Evolutionary conservation across 495 filamentous ascomycete genomes (phyloP), one percentile per base, ranked within the genome.

Genomic region (Pseudoneurospora amorphoporcata): DNA sequence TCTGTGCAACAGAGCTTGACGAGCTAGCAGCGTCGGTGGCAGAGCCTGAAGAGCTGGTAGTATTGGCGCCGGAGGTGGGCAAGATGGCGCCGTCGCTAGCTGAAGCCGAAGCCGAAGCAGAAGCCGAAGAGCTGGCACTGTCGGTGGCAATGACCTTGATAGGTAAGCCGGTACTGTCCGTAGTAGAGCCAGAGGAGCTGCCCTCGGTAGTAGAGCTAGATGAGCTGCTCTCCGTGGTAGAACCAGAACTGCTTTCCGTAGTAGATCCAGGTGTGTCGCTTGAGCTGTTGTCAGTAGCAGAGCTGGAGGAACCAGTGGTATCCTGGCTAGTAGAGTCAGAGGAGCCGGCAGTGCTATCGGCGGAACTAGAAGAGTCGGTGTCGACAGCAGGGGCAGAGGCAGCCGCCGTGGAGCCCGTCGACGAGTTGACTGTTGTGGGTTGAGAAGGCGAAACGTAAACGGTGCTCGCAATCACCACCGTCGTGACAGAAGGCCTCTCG

Each of bases 391-490:
- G 45, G 39, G 69, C 41, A 14, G 71, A 43, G 7, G 47, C 14
- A 23, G 8, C 69, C 39, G 37, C 29, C 7, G 69, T 40, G n/a
- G 10, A 4, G 16, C 19, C 9, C 12, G 45, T 47, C 39, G 70
- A 37, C 23, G 8, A 39, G 69, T 35, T 17, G 70, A 39, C 35
- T 35, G 71, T 53, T 4, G 71, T 75, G 68, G 69, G 68, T 19
- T 17, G 19, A 2, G 73, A 37, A 43, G 75, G 75, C 7, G 75
- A 32, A 9, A 79, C 75, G 39, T 72, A 72, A 40, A 80, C 76
- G 4, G 79, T 79, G 75, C 75, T 76, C 1, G 75, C 45, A 37
- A 80, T 70, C 8, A 81, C 69, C 7, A 82, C 43, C 1, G 76
- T 81, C 41, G 74, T 79, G 37, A 76, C 76, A 19, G 23, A 71